These are phyloP conservation scores for Penicillium salamii DNA, from an alignment of 495 filamentous ascomycete genomes.

Conservation along the genomic window DNA sequence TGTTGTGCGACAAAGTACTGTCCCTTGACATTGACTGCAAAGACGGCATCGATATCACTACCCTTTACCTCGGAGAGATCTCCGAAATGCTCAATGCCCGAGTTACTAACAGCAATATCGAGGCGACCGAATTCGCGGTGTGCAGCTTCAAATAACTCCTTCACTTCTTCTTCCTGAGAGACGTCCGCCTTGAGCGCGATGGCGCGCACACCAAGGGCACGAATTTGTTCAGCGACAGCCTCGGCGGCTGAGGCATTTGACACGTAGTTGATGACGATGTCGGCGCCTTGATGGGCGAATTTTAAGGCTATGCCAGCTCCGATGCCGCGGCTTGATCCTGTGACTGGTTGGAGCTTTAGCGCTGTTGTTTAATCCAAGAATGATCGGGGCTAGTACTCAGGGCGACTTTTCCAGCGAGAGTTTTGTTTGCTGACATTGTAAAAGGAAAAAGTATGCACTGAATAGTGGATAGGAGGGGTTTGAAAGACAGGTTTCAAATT, in stretches of 20 bases:
- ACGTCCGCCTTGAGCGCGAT: slow-evolving; percentile 53
- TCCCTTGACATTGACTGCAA: slow-evolving; percentile 53
- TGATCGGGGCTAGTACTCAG: slow-evolving; percentile 8
- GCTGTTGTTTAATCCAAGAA: neutral
- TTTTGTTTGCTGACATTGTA: slow-evolving; percentile 11
- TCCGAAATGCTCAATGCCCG: slow-evolving; percentile 53
- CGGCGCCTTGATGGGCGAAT: slow-evolving; percentile 40
- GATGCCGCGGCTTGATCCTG: slow-evolving; percentile 39
- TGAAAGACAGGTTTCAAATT: neutral
- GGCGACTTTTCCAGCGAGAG: slow-evolving; percentile 29
- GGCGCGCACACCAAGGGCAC: slow-evolving; percentile 38
- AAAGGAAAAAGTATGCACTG: neutral
- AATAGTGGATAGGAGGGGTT: no score
- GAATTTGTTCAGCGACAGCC: slow-evolving; percentile 44
- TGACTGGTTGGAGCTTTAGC: slow-evolving; percentile 16
- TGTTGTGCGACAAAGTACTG: slow-evolving; percentile 67
- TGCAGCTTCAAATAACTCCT: slow-evolving; percentile 41
- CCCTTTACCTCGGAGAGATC: slow-evolving; percentile 44
- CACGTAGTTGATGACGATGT: slow-evolving; percentile 39
- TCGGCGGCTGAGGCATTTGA: slow-evolving; percentile 37
- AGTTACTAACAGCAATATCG: slow-evolving; percentile 52
- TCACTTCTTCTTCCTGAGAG: slow-evolving; percentile 41
- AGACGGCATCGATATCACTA: slow-evolving; percentile 53
- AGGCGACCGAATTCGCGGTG: slow-evolving; percentile 38
- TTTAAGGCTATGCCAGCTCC: slow-evolving; percentile 38